Percentiles rank a stretch among this genome's conserved stretches.
These are phyloP conservation scores for Linnemannia zychae DNA, from an alignment of 192 early-diverging fungal species.

Conservation along the genomic window DNA sequence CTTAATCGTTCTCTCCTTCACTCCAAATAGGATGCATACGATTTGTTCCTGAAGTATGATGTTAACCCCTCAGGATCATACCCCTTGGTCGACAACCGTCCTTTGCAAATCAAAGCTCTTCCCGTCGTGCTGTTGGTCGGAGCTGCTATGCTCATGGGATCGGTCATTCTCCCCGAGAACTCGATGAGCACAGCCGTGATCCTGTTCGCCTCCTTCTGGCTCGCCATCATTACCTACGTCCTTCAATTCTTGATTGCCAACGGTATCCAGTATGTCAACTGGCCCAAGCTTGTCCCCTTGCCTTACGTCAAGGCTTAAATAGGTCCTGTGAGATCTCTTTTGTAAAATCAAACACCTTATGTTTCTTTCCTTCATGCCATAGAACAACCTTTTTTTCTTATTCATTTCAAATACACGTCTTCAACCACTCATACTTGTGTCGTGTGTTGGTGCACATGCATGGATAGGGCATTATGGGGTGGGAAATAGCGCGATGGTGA, in stretches of 20 bases:
- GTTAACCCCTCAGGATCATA: constrained; percentile 50
- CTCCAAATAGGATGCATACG: constrained; percentile 79
- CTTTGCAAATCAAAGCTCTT: constrained; percentile 69
- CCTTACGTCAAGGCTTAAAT: constrained; percentile 5
- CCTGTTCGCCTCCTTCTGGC: constrained; percentile 60
- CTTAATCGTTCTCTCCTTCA: background rate
- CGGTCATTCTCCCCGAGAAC: constrained; percentile 34
- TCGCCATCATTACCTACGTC: constrained; percentile 61
- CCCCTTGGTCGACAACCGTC: constrained; percentile 69
- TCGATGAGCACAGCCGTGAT: constrained; percentile 39
- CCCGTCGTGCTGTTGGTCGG: constrained; percentile 28
- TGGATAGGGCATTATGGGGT: too few relatives aligned
- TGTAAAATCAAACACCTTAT: background rate
- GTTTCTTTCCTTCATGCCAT: background rate
- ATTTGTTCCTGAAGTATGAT: constrained; percentile 81
- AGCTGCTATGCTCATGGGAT: constrained; percentile 21
- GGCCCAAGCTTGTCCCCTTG: constrained; percentile 62
- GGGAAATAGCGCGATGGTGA: background rate
- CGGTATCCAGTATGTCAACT: constrained; percentile 64
- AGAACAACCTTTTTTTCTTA: background rate
- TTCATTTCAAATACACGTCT: background rate
- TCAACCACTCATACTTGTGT: background rate
- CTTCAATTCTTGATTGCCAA: constrained; percentile 60
- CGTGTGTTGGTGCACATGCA: background rate
- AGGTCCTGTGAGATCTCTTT: background rate